These are phyloP conservation scores for Leccinum discolor DNA, from an alignment of 1,284 basidiomycete species.

Conservation along the genomic window DNA sequence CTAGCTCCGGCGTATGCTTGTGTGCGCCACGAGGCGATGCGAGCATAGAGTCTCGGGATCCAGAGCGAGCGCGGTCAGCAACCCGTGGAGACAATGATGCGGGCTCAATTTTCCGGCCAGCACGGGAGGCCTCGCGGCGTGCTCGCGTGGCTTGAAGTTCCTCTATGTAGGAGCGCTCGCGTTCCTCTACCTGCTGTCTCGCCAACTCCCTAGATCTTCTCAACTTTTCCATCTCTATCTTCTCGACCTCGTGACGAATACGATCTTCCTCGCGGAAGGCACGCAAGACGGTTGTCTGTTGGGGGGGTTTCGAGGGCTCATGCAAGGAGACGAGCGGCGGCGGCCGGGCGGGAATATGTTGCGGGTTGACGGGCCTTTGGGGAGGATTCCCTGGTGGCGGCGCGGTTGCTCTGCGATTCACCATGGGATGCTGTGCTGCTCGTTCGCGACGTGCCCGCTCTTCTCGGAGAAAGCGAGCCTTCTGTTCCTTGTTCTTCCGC, in stretches of 20 bases:
- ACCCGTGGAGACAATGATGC: slow-evolving; percentile 27
- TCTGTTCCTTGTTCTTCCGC: slow-evolving; percentile 71
- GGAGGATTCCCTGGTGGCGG: slow-evolving; percentile 13
- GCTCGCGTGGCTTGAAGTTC: slow-evolving; percentile 61
- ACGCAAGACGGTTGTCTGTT: slow-evolving; percentile 7
- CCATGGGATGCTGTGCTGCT: slow-evolving; percentile 31
- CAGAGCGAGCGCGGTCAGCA: slow-evolving; percentile 44
- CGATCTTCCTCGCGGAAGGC: slow-evolving; percentile 46
- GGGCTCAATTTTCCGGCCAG: slow-evolving; percentile 35
- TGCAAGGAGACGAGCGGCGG: slow-evolving; percentile 22
- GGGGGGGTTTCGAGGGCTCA: slow-evolving; percentile 11
- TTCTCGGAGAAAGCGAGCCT: slow-evolving; percentile 63
- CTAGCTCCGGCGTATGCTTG: slow-evolving; percentile 45
- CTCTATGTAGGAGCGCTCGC: slow-evolving; percentile 54
- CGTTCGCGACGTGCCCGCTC: slow-evolving; percentile 54
- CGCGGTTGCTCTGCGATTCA: slow-evolving; percentile 35
- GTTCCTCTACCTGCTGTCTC: slow-evolving; percentile 55
- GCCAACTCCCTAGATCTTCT: slow-evolving; percentile 57
- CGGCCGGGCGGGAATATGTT: slow-evolving; percentile 17
- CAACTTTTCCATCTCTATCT: slow-evolving; percentile 53
- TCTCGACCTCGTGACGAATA: slow-evolving; percentile 48
- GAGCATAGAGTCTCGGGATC: slow-evolving; percentile 37
- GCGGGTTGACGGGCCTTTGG: slow-evolving; percentile 17
- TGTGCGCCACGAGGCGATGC: slow-evolving; percentile 32
- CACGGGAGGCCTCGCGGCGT: slow-evolving; percentile 58